Percentiles rank a stretch among this genome's conserved stretches.
These are phyloP conservation scores for Claviceps sp. DNA, from an alignment of 2,329 filamentous ascomycete genomes.

Conservation along the genomic window DNA sequence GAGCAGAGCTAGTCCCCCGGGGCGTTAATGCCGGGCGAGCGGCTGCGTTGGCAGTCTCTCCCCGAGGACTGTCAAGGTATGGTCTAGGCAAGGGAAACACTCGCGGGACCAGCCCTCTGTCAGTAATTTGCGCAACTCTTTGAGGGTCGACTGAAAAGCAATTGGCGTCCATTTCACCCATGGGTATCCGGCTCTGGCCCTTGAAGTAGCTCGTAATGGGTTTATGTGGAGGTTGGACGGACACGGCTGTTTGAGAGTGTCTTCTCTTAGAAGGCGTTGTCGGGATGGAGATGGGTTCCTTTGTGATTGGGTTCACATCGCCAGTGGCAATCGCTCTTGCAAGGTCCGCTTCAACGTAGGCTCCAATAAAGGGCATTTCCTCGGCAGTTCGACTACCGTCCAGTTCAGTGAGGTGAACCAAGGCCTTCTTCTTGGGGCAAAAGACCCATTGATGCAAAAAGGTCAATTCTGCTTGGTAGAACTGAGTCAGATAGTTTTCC, in stretches of 20 bases:
- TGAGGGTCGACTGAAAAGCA: slow-evolving; percentile 41
- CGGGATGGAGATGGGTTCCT: slow-evolving; percentile 42
- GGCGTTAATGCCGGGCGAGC: slow-evolving; percentile 2
- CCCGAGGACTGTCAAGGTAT: slow-evolving; percentile 31
- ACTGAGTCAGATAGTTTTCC: slow-evolving; percentile 64
- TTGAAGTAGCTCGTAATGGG: slow-evolving; percentile 44
- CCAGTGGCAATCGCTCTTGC: slow-evolving; percentile 66
- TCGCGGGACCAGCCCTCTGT: slow-evolving; percentile 36
- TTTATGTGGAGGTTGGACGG: slow-evolving; percentile 24
- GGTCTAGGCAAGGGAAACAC: slow-evolving; percentile 47
- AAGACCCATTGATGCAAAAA: slow-evolving; percentile 94
- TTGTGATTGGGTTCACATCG: slow-evolving; percentile 82
- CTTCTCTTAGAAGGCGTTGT: slow-evolving; percentile 28
- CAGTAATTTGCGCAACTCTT: slow-evolving; percentile 33
- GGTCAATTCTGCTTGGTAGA: slow-evolving; percentile 77
- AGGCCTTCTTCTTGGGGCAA: slow-evolving; percentile 55
- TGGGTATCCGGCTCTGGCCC: slow-evolving; percentile 35
- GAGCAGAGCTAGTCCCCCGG: slow-evolving; percentile 8
- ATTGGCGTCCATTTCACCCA: slow-evolving; percentile 51
- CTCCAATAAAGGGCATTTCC: slow-evolving; percentile 71
- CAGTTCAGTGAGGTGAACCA: slow-evolving; percentile 64
- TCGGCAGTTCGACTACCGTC: slow-evolving; percentile 49
- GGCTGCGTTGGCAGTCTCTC: slow-evolving; percentile 6
- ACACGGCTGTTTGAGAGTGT: slow-evolving; percentile 21
- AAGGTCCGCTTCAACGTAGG: slow-evolving; percentile 51